Base-by-base conservation (phyloP, 2,329 filamentous ascomycete genomes). In the Pseudopithomyces maydicus region DNA sequence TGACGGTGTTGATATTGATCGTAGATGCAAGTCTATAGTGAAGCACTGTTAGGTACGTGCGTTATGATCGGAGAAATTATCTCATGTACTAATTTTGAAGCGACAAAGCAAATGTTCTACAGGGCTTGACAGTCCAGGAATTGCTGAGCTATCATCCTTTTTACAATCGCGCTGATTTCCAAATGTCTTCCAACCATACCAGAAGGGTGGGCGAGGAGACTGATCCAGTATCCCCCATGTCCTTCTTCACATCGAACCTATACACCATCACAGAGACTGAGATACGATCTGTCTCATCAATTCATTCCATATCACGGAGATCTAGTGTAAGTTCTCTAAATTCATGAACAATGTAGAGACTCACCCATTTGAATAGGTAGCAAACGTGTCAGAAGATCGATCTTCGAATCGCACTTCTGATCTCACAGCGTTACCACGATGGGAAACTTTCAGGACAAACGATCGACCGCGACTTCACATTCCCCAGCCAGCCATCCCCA, bases 341-440 rank as follows among this genome's bases (percentile, higher is more conserved):
- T 15, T 2, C 38, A 17, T 26, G 41, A 53, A 12, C 20, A n/a
- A 20, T 22, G 33, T 48, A 10, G n/a, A 23, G 22, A n/a, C 26
- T 33, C 2, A 26, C 11, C 43, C 11, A 29, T 29, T 29, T n/a
- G 6, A 44, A 20, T 33, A 55, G 45, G 22, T 42, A 19, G 41
- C 48, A 33, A 26, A 56, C 17, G 39, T 54, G 22, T 32, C 48
- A 17, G 61, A 55, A 7, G 58, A 62, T 12, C 49, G 39, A 10
- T 51, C 53, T 26, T 57, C 60, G 26, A 56, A 20, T 32, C 53
- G 42, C n/a, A 59, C 53, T 46, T 56, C 57, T 14, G 42, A 43
- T 2, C 20, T 59, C 11, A 65, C 62, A 15, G 62, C 62, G 1
- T 51, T 65, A 41, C 62, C 62, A 36, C 55, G 32, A 51, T 63